A percentile compares a stretch with the other conserved stretches of the same genome.
These are phyloP conservation scores for Exophiala sp. DNA, from an alignment of 2,329 filamentous ascomycete genomes.

Conservation along the genomic window DNA sequence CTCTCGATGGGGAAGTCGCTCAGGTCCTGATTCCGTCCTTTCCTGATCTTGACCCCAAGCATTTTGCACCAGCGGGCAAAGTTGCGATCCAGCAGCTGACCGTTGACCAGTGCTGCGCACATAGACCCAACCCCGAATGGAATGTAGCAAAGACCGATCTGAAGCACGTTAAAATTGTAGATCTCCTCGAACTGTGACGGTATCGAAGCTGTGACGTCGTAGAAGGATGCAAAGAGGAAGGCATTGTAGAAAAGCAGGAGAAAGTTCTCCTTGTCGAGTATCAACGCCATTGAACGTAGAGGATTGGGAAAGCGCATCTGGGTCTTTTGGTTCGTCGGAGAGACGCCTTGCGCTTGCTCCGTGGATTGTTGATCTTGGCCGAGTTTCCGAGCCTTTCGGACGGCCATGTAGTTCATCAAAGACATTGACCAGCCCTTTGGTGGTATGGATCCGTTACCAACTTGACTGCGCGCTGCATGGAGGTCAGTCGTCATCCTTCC, in stretches of 20 bases:
- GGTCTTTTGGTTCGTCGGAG: neutral
- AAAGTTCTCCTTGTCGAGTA: slow-evolving; percentile 37
- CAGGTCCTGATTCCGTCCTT: slow-evolving; percentile 54
- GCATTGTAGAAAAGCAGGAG: slow-evolving; percentile 39
- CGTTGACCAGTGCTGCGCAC: slow-evolving; percentile 29
- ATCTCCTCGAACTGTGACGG: slow-evolving; percentile 46
- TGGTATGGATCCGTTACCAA: slow-evolving; percentile 39
- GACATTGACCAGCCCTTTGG: slow-evolving; percentile 39
- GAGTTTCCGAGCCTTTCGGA: slow-evolving; percentile 23
- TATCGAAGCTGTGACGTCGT: slow-evolving; percentile 45
- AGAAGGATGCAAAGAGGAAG: slow-evolving; percentile 48
- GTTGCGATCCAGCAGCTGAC: slow-evolving; percentile 66
- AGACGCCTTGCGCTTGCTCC: neutral
- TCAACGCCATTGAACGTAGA: slow-evolving; percentile 36
- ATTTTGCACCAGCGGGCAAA: slow-evolving; percentile 64
- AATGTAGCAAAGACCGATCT: slow-evolving; percentile 41
- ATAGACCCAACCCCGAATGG: slow-evolving; percentile 31
- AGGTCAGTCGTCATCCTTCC: neutral
- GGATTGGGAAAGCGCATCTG: slow-evolving; percentile 41
- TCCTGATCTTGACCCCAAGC: slow-evolving; percentile 59
- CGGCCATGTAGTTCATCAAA: slow-evolving; percentile 26
- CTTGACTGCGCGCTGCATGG: slow-evolving; percentile 30
- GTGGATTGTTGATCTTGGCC: slow-evolving; percentile 2
- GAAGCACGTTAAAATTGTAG: slow-evolving; percentile 48
- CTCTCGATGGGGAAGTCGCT: slow-evolving; percentile 50